Evolutionary conservation across 2,329 filamentous ascomycete genomes (phyloP).

Genomic region (Coniochaeta sp.): DNA sequence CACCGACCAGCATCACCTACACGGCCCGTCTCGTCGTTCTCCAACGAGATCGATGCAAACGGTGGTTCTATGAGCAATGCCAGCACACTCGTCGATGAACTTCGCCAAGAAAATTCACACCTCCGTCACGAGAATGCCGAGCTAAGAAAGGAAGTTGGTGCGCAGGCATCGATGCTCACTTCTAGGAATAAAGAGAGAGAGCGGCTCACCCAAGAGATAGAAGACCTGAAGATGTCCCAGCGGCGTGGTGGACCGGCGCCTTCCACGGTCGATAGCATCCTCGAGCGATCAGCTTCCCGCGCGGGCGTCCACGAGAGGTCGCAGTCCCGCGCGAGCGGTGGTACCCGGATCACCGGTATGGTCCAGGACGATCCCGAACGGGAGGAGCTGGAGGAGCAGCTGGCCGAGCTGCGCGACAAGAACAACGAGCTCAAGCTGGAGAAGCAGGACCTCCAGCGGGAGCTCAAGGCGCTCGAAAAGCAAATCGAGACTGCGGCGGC

Average conservation of each 20-base stretch:
- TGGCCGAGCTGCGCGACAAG: constrained; percentile 77
- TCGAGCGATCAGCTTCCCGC: constrained; percentile 89
- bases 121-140: constrained; percentile 89
- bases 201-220: constrained; percentile 90
- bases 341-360: constrained; percentile 50
- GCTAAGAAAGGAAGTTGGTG: constrained; percentile 82
- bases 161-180: constrained; percentile 95
- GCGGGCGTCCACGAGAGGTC: constrained; percentile 63
- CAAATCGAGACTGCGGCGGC: constrained; percentile 71
- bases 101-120: constrained; percentile 61
- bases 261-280: constrained; percentile 76
- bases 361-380: constrained; percentile 65
- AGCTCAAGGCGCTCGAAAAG: constrained; percentile 70
- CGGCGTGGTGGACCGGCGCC: constrained; percentile 58
- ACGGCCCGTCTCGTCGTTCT: constrained; percentile 41
- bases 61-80: constrained; percentile 48
- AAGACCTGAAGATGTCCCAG: constrained; percentile 85
- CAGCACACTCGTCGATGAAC: constrained; percentile 68
- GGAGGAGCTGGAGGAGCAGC: constrained; percentile 77
- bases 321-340: constrained; percentile 65
- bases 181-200: constrained; percentile 94
- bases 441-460: constrained; percentile 80
- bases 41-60: constrained; percentile 41
- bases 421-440: constrained; percentile 80
- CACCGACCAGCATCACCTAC: constrained; percentile 36